phyloP scores from a whole-genome alignment of 1,139 yeast species.

The Debaryomyces coudertii region DNA sequence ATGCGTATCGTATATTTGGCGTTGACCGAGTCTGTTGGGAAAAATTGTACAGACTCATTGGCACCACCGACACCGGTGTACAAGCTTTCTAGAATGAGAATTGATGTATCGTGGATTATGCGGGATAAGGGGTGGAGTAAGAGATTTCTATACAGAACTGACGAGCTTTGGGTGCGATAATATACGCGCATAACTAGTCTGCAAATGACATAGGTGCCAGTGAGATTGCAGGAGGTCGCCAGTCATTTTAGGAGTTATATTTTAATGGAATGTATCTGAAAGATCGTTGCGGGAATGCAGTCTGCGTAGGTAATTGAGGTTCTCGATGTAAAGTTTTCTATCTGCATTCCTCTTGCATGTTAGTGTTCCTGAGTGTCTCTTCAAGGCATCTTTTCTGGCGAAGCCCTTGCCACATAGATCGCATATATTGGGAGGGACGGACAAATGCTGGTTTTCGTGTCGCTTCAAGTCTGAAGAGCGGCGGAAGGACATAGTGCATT shows the following conservation, averaged over 20 bases:
- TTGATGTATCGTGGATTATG: too few species aligned
- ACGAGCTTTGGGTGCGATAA: neutral
- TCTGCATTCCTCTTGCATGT: constrained; percentile 71
- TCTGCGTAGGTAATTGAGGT: constrained; percentile 32
- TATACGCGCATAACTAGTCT: neutral
- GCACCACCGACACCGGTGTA: too few species aligned
- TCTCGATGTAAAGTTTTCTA: constrained; percentile 45
- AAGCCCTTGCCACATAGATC: constrained; percentile 77
- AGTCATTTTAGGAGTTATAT: neutral
- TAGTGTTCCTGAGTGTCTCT: constrained; percentile 70
- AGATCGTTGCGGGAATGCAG: neutral
- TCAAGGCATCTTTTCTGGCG: constrained; percentile 79
- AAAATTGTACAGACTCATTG: too few species aligned
- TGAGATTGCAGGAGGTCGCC: neutral
- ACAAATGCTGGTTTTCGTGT: constrained; percentile 62
- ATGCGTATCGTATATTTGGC: too few species aligned
- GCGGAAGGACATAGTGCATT: constrained; percentile 60
- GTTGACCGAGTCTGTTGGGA: too few species aligned
- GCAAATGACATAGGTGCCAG: neutral
- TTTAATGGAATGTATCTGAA: neutral
- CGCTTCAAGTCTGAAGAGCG: constrained; percentile 67
- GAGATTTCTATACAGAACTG: too few species aligned
- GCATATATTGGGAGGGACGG: constrained; percentile 69
- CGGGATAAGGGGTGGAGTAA: too few species aligned
- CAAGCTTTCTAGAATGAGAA: too few species aligned